Conservation (phyloP, 2,329 filamentous ascomycete species). For the Diplodia corticola region DNA sequence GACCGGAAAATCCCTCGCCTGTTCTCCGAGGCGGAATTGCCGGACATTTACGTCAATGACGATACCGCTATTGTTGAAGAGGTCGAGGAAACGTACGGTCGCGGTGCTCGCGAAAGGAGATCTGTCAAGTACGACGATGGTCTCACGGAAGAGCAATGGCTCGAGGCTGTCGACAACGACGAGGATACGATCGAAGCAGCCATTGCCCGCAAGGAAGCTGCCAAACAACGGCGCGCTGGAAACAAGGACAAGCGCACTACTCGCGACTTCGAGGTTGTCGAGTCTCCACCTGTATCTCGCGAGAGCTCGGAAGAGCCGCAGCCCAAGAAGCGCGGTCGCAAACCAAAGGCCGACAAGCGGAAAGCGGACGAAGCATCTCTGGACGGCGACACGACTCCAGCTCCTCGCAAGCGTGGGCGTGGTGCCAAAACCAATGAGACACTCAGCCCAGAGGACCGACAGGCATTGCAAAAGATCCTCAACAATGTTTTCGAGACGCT, state of each 20-base stretch:
- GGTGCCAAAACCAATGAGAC: slow-evolving; percentile 67
- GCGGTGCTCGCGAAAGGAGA: slow-evolving; percentile 91
- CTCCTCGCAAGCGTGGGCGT: slow-evolving; percentile 68
- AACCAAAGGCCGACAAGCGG: slow-evolving; percentile 78
- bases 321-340: slow-evolving; percentile 79
- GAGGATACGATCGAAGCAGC: slow-evolving; percentile 93
- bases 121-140: slow-evolving; percentile 96
- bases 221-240: slow-evolving; percentile 73
- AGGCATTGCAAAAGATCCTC: slow-evolving; percentile 76
- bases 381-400: slow-evolving; percentile 62
- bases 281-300: slow-evolving; percentile 75
- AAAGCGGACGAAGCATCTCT: slow-evolving; percentile 71
- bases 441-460: slow-evolving; percentile 68
- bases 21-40: slow-evolving; percentile 83
- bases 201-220: slow-evolving; percentile 83
- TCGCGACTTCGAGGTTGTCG: slow-evolving; percentile 53
- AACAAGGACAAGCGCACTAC: slow-evolving; percentile 68
- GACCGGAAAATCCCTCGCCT: slow-evolving; percentile 72
- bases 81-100: slow-evolving; percentile 71
- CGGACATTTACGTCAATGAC: slow-evolving; percentile 90
- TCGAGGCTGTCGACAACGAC: slow-evolving; percentile 95
- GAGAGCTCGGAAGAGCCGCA: slow-evolving; percentile 80
- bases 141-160: slow-evolving; percentile 97
- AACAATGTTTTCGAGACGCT: slow-evolving; percentile 75
- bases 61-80: slow-evolving; percentile 80